Evolutionary conservation across 495 filamentous ascomycete species (phyloP), one percentile per base, ranked within the genome.

Genomic region (Penicillium pancosmium): DNA sequence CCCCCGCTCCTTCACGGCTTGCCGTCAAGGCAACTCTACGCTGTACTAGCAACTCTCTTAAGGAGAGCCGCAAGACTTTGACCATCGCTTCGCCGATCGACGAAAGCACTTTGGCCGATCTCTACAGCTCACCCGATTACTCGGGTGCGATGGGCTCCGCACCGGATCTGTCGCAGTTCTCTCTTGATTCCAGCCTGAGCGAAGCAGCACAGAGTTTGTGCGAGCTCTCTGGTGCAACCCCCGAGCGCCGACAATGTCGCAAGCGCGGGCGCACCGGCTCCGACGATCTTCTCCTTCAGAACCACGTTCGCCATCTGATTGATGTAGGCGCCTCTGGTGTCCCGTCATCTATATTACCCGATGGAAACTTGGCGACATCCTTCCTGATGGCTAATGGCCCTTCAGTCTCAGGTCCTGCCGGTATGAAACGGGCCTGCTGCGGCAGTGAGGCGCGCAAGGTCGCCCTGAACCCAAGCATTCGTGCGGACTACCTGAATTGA

Each of bases 21-120:
- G 91, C 90, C 67, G 84, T 88, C 66, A 87, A 88, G 83, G 92
- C 91, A 80, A 92, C 91, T 66, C 88, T 86, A 78, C 89, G 90
- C 58, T 90, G 84, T 70, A 89, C 87, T 70, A 91, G 87, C 63
- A 79, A 75, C 48, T 73, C 70, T 2, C 49, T 78, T 23, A 77
- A 78, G 66, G 76, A 78, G 57, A 64, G 52, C 48, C 71, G 75
- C 19, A 78, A 75, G 69, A 71, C 66, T 41, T 44, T 78, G 67
- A 55, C 67, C 13, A 73, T 78, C 55, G 71, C 70, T 23, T 73
- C 78, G 15, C 76, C 78, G 1, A 71, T 75, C 27, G 78, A 85
- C 63, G 83, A 86, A 65, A 77, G 74, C 54, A 78, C 78, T 43
- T 69, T 84, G 60, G 69, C 66, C 40, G 72, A 67, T 31, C 59